Evolutionary conservation across 202 grass and related monocot genomes (phyloP).

Genomic region (Setaria viridis): DNA sequence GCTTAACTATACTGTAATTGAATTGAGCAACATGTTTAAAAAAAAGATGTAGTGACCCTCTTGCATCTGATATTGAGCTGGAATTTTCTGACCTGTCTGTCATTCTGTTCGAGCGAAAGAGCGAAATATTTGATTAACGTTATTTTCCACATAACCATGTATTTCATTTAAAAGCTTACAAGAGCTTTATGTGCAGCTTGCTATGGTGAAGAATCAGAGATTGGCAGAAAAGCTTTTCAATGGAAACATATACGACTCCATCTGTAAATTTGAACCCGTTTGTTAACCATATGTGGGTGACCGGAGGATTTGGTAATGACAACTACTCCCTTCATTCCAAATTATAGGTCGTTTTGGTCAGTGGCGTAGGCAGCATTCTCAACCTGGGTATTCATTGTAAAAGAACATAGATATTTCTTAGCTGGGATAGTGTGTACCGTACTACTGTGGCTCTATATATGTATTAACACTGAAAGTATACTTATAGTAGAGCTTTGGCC

Average conservation of each 20-base stretch:
- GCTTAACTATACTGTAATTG: background rate
- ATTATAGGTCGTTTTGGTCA: too few relatives aligned
- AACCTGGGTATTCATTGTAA: too few relatives aligned
- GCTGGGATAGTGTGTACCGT: too few relatives aligned
- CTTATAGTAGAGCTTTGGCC: too few relatives aligned
- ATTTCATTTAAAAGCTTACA: conserved; percentile 23
- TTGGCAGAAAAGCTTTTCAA: conserved; percentile 92
- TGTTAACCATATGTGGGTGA: conserved; percentile 24
- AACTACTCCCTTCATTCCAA: background rate
- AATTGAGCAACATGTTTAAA: background rate
- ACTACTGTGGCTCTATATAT: too few relatives aligned
- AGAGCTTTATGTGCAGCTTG: conserved; percentile 63
- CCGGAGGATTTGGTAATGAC: conserved; percentile 4
- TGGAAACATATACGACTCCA: conserved; percentile 93
- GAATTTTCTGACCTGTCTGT: background rate
- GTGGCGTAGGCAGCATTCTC: too few relatives aligned
- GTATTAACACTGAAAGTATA: too few relatives aligned
- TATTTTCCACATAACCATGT: conserved; percentile 26
- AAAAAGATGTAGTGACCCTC: background rate
- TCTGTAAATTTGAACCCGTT: conserved; percentile 90
- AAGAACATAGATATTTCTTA: too few relatives aligned
- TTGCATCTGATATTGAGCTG: background rate
- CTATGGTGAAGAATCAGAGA: conserved; percentile 98
- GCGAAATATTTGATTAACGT: background rate
- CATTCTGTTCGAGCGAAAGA: background rate